A percentile compares a stretch with the other conserved stretches of the same genome.
Evolutionary conservation across 495 filamentous ascomycete genomes (phyloP).

Genomic region (Aspergillus campestris): DNA sequence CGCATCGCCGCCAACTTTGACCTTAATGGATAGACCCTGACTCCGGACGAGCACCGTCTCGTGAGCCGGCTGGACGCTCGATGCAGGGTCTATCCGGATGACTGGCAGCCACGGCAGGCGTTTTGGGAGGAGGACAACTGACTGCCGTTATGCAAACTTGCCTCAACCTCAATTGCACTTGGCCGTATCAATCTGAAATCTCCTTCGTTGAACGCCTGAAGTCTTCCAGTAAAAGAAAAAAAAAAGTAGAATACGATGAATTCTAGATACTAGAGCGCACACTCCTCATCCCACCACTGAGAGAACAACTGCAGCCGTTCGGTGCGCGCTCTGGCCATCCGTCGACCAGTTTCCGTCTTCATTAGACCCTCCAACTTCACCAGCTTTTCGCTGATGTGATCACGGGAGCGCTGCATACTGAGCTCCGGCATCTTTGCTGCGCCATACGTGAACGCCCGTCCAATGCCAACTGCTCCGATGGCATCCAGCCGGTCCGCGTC

Average conservation of each 20-base stretch:
- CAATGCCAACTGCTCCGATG: conserved; percentile 77
- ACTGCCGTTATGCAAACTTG: no score
- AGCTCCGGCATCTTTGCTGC: conserved; percentile 47
- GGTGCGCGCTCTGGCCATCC: conserved; percentile 56
- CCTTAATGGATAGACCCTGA: neutral
- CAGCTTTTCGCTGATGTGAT: conserved; percentile 77
- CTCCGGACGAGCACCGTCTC: no score
- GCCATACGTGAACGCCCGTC: conserved; percentile 66
- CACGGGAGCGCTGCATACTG: conserved; percentile 54
- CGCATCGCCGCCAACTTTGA: neutral
- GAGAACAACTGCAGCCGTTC: conserved; percentile 55
- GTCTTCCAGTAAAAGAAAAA: no score
- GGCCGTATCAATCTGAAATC: no score
- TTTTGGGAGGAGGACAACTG: no score
- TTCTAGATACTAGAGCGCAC: no score
- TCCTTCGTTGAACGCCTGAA: no score
- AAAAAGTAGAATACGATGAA: no score
- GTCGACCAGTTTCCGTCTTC: conserved; percentile 68
- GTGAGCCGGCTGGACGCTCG: no score
- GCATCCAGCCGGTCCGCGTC: conserved; percentile 89
- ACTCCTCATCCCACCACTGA: conserved; percentile 67
- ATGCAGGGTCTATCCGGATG: no score
- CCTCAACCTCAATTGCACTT: no score
- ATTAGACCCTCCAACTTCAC: conserved; percentile 66
- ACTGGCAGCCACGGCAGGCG: no score